Evolutionary conservation across 495 filamentous ascomycete species (phyloP).

Genomic region (Podospora bellae-mahoneyi): DNA sequence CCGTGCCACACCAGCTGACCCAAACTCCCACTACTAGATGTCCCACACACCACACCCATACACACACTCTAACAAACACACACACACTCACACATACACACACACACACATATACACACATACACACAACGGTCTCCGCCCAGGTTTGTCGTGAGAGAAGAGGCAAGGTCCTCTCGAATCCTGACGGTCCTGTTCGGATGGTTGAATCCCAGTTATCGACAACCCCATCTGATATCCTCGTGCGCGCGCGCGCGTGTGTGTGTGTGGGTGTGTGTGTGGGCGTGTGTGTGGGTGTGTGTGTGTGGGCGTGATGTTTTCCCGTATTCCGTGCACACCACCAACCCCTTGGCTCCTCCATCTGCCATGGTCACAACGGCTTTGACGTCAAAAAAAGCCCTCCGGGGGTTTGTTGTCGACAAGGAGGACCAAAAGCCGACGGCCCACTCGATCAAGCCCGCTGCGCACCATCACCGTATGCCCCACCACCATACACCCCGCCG

Average conservation of each 20-base stretch:
- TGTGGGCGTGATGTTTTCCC: neutral
- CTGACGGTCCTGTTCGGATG: neutral
- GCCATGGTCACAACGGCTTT: neutral
- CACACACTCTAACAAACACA: too few species aligned
- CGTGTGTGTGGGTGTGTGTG: too few species aligned
- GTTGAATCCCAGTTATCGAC: too few species aligned
- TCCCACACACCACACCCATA: conserved; percentile 8
- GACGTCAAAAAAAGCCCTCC: neutral
- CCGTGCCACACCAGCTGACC: conserved; percentile 29
- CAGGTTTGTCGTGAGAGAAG: neutral
- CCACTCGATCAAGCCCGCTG: conserved; percentile 36
- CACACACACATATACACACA: neutral
- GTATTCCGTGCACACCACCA: neutral
- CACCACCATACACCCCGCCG: conserved; percentile 40
- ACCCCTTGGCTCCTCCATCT: neutral
- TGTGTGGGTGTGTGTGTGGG: too few species aligned
- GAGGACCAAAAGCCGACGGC: too few species aligned
- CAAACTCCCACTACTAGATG: conserved; percentile 14
- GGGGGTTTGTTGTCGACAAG: too few species aligned
- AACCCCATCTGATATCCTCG: neutral
- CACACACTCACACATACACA: neutral
- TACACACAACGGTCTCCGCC: neutral
- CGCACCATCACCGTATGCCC: conserved; percentile 40
- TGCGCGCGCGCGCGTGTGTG: neutral
- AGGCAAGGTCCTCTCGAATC: neutral